Percentiles rank a stretch among this genome's conserved stretches.
Evolutionary conservation across 192 early-diverging fungal genomes (phyloP).

Genomic region (Pilaira anomala): DNA sequence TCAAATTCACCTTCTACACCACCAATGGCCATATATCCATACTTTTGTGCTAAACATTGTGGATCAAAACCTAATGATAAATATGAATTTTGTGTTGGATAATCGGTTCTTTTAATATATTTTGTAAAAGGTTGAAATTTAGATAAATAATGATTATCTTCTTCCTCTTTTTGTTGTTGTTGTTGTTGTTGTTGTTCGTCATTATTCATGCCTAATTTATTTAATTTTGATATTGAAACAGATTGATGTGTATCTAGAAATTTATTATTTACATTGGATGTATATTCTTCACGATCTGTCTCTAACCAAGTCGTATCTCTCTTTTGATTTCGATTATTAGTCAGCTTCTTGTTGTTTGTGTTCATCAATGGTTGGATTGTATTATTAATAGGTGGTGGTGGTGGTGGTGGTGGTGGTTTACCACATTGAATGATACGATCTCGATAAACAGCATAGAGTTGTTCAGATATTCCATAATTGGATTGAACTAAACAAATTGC

Average conservation of each 20-base stretch:
- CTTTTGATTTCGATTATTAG: neutral
- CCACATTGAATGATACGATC: conserved; percentile 32
- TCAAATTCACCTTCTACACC: conserved; percentile 30
- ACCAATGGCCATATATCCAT: conserved; percentile 45
- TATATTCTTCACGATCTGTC: neutral
- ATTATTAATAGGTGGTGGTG: neutral
- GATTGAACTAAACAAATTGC: conserved; percentile 21
- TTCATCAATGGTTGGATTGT: too few relatives aligned
- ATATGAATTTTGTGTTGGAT: conserved; percentile 18
- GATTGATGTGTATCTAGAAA: conserved; percentile 18
- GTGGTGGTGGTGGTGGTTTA: neutral
- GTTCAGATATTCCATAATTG: conserved; percentile 13
- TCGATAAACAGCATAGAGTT: conserved; percentile 22
- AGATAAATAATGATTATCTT: conserved; percentile 4
- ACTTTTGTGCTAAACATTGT: conserved; percentile 40
- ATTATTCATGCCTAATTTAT: neutral
- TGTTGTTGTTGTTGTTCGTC: too few relatives aligned
- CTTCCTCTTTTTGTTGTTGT: neutral
- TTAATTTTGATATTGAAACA: conserved; percentile 6
- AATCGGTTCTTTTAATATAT: conserved; percentile 17
- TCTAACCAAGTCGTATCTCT: conserved; percentile 14
- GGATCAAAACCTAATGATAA: conserved; percentile 34
- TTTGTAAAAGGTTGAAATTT: conserved; percentile 25
- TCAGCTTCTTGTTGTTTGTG: neutral
- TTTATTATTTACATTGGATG: neutral